phyloP scores from a whole-genome alignment of 805 yeast species.

The Ogataea thermomethanolica region DNA sequence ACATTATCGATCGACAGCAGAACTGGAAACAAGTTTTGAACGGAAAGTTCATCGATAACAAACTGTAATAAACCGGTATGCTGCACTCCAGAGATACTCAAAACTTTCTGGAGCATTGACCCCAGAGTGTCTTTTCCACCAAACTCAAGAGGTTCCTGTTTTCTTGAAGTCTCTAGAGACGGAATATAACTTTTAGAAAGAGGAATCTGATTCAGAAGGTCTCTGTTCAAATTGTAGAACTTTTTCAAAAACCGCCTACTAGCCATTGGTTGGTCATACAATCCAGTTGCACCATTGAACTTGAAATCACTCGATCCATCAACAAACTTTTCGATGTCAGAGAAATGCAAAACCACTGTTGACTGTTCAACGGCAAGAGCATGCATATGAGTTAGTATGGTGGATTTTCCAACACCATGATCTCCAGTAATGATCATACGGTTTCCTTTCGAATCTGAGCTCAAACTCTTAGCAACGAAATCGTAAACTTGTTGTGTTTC shows the following conservation, averaged over 20 bases:
- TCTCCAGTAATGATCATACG: slow-evolving; percentile 62
- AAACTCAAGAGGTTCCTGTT: slow-evolving; percentile 12
- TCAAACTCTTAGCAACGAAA: slow-evolving; percentile 36
- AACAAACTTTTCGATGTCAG: slow-evolving; percentile 56
- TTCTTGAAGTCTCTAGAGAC: slow-evolving; percentile 18
- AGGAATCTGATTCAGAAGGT: slow-evolving; percentile 32
- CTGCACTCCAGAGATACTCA: slow-evolving; percentile 25
- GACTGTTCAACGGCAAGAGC: slow-evolving; percentile 42
- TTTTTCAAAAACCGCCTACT: slow-evolving; percentile 57
- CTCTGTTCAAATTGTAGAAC: slow-evolving; percentile 44
- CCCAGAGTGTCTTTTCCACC: slow-evolving; percentile 32
- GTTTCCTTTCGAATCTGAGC: slow-evolving; percentile 38
- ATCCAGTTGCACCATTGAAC: slow-evolving; percentile 43
- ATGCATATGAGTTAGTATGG: slow-evolving; percentile 65
- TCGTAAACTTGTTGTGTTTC: slow-evolving; percentile 40
- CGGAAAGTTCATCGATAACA: slow-evolving; percentile 52
- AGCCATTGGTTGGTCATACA: slow-evolving; percentile 78
- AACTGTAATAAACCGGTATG: slow-evolving; percentile 47
- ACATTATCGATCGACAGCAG: slow-evolving; percentile 72
- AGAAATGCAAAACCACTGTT: slow-evolving; percentile 56
- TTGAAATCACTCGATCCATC: slow-evolving; percentile 73
- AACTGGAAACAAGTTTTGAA: slow-evolving; percentile 53
- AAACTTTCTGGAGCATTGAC: slow-evolving; percentile 39
- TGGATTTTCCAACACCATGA: slow-evolving; percentile 77
- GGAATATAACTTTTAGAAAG: slow-evolving; percentile 22